phyloP scores from a whole-genome alignment of 225 moss, liverwort and hornwort species.

The Antitrichia curtipendula region DNA sequence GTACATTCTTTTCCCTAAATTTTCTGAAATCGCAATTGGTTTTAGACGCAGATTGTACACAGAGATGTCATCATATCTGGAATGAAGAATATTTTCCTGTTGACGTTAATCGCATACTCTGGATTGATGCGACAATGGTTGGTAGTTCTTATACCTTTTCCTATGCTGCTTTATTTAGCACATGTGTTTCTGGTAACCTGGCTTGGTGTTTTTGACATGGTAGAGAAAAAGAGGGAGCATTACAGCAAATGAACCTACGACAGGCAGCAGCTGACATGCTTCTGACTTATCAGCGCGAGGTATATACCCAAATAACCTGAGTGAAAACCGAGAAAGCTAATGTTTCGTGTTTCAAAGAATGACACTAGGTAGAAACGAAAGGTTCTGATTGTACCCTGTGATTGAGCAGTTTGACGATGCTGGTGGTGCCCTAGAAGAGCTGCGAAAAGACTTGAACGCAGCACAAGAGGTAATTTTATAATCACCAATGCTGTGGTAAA shows the following conservation, averaged over 20 bases:
- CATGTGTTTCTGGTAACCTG: neutral
- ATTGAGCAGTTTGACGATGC: slow-evolving; percentile 74
- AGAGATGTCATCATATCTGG: neutral
- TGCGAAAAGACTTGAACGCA: slow-evolving; percentile 85
- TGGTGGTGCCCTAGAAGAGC: slow-evolving; percentile 88
- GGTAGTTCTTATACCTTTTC: neutral
- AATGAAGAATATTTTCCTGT: neutral
- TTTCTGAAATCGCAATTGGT: neutral
- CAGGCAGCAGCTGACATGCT: slow-evolving; percentile 90
- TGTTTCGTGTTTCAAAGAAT: neutral
- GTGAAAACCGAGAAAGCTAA: neutral
- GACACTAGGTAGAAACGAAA: neutral
- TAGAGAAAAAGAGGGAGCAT: slow-evolving; percentile 17
- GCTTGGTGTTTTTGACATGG: neutral
- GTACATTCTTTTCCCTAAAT: slow-evolving; percentile 1
- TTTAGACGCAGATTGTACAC: neutral
- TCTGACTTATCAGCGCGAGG: slow-evolving; percentile 84
- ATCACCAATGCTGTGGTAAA: neutral
- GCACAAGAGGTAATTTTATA: slow-evolving; percentile 53
- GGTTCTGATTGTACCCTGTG: neutral
- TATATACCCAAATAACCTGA: neutral
- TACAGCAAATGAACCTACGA: slow-evolving; percentile 22
- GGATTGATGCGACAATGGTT: neutral
- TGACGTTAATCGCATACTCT: neutral
- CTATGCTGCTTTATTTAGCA: neutral